Evolutionary conservation across 139 green algal genomes (phyloP).

Genomic region (Picochlorum sp.): DNA sequence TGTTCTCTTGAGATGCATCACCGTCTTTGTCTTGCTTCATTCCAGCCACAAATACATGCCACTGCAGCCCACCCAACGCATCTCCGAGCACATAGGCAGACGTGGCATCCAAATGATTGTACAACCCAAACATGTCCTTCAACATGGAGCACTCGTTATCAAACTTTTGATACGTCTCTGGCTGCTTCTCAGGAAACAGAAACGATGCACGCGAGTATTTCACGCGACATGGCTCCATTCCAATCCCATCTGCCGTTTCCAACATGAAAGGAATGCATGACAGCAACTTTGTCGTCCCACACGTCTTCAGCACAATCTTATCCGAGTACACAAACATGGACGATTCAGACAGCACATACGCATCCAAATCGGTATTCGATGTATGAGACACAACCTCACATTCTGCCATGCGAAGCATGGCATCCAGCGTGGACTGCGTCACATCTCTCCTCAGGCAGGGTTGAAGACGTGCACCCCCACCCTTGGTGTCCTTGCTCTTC

Average conservation of each 20-base stretch:
- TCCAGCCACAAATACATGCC: slow-evolving; percentile 86
- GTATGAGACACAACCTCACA: slow-evolving; percentile 89
- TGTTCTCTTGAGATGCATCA: slow-evolving; percentile 4
- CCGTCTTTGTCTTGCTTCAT: background rate
- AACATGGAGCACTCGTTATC: slow-evolving; percentile 66
- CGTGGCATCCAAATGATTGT: slow-evolving; percentile 48
- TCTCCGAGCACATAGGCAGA: slow-evolving; percentile 81
- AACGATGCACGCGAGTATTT: slow-evolving; percentile 90
- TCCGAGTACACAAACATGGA: slow-evolving; percentile 90
- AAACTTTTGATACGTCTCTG: slow-evolving; percentile 46
- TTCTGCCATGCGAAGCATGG: slow-evolving; percentile 52
- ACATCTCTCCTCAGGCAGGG: slow-evolving; percentile 11
- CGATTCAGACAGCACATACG: slow-evolving; percentile 95
- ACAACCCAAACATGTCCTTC: slow-evolving; percentile 44
- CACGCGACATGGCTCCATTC: slow-evolving; percentile 46
- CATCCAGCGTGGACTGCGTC: slow-evolving; percentile 40
- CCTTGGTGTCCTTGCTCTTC: background rate
- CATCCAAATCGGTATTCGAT: slow-evolving; percentile 73
- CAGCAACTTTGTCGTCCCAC: slow-evolving; percentile 91
- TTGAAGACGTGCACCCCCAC: too few relatives aligned
- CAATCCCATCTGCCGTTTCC: slow-evolving; percentile 50
- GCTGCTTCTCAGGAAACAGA: slow-evolving; percentile 88
- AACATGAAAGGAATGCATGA: slow-evolving; percentile 67
- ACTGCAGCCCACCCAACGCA: slow-evolving; percentile 69
- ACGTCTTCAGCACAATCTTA: slow-evolving; percentile 93